These are phyloP conservation scores for Xerophyta viscosa DNA, from an alignment of 106 monocot genomes.

Conservation along the genomic window DNA sequence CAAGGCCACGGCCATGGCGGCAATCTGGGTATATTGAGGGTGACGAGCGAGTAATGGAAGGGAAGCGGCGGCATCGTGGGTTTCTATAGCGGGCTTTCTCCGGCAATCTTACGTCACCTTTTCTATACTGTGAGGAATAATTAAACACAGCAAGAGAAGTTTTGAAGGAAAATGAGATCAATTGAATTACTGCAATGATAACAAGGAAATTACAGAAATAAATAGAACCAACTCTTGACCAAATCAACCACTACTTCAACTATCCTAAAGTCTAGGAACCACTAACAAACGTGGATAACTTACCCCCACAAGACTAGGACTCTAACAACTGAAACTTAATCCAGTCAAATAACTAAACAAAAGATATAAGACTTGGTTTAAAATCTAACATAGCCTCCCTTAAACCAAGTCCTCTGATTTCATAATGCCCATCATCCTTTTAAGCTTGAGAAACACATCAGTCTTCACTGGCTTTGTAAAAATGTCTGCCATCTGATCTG, in stretches of 20 bases:
- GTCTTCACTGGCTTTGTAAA: slow-evolving; percentile 1
- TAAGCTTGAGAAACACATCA: neutral
- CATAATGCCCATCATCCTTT: neutral
- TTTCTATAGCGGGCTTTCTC: slow-evolving; percentile 62
- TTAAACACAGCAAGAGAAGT: too few species aligned
- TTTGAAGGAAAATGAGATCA: too few species aligned
- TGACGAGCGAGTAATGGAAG: slow-evolving; percentile 29
- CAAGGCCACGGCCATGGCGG: neutral
- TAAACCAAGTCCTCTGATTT: neutral
- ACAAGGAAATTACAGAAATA: too few species aligned
- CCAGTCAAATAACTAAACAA: too few species aligned
- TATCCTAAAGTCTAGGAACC: too few species aligned
- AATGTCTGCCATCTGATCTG: neutral
- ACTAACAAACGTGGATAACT: too few species aligned
- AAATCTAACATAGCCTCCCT: neutral
- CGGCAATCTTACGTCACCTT: slow-evolving; percentile 75
- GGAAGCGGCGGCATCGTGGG: slow-evolving; percentile 21
- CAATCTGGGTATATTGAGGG: slow-evolving; percentile 8
- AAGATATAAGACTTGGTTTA: neutral
- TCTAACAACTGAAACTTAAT: too few species aligned
- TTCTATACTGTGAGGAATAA: too few species aligned
- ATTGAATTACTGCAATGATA: too few species aligned
- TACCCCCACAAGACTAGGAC: too few species aligned
- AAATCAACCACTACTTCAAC: too few species aligned
- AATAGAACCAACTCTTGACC: too few species aligned